These are phyloP conservation scores for Blastobotrys buckinghamii DNA, from an alignment of 1,139 yeast species.

Conservation along the genomic window DNA sequence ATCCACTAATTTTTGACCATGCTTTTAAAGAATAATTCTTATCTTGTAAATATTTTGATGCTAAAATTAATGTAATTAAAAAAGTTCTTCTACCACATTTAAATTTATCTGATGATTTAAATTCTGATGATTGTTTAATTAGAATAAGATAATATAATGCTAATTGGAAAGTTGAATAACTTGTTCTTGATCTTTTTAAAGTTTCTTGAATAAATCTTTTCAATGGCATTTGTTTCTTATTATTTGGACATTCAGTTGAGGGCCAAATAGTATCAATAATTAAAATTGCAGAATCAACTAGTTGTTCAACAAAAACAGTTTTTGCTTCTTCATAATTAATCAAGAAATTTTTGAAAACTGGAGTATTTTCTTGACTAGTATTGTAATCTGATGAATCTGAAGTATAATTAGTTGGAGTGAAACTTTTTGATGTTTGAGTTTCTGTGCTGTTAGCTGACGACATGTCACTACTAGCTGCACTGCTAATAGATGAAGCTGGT, in stretches of 20 bases:
- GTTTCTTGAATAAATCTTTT: conserved; percentile 54
- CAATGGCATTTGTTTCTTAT: conserved; percentile 30
- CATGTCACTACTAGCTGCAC: conserved; percentile 2
- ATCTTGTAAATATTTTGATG: conserved; percentile 71
- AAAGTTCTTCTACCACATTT: conserved; percentile 61
- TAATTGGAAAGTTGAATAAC: conserved; percentile 59
- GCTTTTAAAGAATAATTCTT: conserved; percentile 60
- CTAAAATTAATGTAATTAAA: conserved; percentile 58
- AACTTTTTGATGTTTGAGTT: neutral
- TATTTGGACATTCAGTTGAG: conserved; percentile 9
- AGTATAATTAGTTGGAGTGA: neutral
- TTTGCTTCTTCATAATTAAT: conserved; percentile 12
- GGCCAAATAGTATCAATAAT: conserved; percentile 36
- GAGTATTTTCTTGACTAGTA: conserved; percentile 1
- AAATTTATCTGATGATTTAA: conserved; percentile 11
- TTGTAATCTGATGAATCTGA: neutral
- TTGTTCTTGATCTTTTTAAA: conserved; percentile 61
- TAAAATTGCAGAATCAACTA: conserved; percentile 34
- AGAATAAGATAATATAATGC: conserved; percentile 58
- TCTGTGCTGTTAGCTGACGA: neutral
- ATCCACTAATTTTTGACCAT: conserved; percentile 75
- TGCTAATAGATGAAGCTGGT: neutral
- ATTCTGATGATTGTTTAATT: conserved; percentile 31
- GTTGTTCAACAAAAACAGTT: conserved; percentile 28
- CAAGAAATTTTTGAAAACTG: neutral